Conservation (phyloP, 805 yeast genomes). For the Candida easanensis region DNA sequence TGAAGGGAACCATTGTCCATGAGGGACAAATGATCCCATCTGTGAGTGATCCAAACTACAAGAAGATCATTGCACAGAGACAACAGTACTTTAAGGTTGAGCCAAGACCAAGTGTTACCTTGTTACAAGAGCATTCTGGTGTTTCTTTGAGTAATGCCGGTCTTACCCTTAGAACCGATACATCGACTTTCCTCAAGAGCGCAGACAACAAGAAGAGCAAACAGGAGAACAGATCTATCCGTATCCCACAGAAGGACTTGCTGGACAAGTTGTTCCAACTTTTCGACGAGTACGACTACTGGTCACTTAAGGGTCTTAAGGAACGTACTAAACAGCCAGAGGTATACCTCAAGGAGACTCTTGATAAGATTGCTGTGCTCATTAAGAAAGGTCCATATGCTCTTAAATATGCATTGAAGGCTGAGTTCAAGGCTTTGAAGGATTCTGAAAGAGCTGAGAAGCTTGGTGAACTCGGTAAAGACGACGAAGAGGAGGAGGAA, state of each 20-base stretch:
- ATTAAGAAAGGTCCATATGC: slow-evolving; percentile 97
- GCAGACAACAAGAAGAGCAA: slow-evolving; percentile 40
- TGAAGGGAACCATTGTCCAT: slow-evolving; percentile 85
- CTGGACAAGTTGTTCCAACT: slow-evolving; percentile 83
- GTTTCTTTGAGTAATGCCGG: slow-evolving; percentile 85
- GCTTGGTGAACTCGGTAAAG: slow-evolving; percentile 47
- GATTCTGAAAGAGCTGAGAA: slow-evolving; percentile 74
- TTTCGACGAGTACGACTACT: slow-evolving; percentile 93
- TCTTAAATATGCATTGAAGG: slow-evolving; percentile 82
- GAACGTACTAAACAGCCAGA: slow-evolving; percentile 97
- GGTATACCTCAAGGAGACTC: slow-evolving; percentile 82
- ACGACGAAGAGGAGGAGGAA: slow-evolving; percentile 41
- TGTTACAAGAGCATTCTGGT: slow-evolving; percentile 80
- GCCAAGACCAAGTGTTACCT: slow-evolving; percentile 60
- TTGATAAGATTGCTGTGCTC: slow-evolving; percentile 84
- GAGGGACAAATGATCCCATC: slow-evolving; percentile 90
- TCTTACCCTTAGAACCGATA: slow-evolving; percentile 71
- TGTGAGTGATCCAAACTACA: slow-evolving; percentile 66
- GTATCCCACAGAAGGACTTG: slow-evolving; percentile 91
- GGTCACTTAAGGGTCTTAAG: slow-evolving; percentile 92
- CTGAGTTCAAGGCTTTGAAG: slow-evolving; percentile 78
- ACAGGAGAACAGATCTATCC: slow-evolving; percentile 80
- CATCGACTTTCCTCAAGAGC: slow-evolving; percentile 62
- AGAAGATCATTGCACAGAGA: slow-evolving; percentile 57
- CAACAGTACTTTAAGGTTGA: slow-evolving; percentile 45